Conservation (phyloP, 1,139 yeast genomes). For the Kluyveromyces sp. region DNA sequence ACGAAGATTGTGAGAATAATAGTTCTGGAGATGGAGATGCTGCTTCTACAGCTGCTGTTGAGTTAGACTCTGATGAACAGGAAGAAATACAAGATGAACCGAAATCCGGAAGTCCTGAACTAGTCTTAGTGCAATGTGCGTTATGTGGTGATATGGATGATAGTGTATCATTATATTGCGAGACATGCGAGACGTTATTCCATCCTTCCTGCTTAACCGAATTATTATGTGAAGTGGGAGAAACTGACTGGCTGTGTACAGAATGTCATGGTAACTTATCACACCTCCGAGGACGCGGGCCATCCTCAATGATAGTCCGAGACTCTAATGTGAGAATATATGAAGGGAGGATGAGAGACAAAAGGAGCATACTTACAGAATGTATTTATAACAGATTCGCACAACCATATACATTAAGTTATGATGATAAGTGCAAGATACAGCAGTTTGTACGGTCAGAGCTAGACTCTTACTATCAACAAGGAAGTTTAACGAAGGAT, state of each 20-base stretch:
- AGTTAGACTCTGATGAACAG: slow-evolving; percentile 1
- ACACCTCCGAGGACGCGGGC: neutral
- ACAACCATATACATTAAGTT: slow-evolving; percentile 2
- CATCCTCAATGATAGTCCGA: neutral
- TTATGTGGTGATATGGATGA: slow-evolving; percentile 18
- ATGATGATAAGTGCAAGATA: slow-evolving; percentile 32
- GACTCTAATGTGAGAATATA: slow-evolving; percentile 6
- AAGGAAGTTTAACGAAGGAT: slow-evolving; percentile 33
- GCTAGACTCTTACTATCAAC: slow-evolving; percentile 39
- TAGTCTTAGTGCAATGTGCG: slow-evolving; percentile 11
- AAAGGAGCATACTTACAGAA: slow-evolving; percentile 11
- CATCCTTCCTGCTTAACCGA: slow-evolving; percentile 20
- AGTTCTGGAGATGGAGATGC: neutral
- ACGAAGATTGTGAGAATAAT: neutral
- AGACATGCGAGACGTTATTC: slow-evolving; percentile 14
- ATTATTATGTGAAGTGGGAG: slow-evolving; percentile 16
- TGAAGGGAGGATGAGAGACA: slow-evolving; percentile 11
- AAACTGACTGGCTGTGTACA: slow-evolving; percentile 1
- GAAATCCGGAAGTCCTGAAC: neutral
- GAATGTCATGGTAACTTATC: slow-evolving; percentile 3
- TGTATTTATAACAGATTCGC: slow-evolving; percentile 5
- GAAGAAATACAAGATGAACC: neutral
- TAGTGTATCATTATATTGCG: slow-evolving; percentile 13
- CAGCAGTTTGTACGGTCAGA: slow-evolving; percentile 47
- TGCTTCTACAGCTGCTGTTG: neutral